Percentiles rank a stretch among this genome's conserved stretches.
Conservation (phyloP, 2,329 filamentous ascomycete species). For the Fusarium ramigenum region DNA sequence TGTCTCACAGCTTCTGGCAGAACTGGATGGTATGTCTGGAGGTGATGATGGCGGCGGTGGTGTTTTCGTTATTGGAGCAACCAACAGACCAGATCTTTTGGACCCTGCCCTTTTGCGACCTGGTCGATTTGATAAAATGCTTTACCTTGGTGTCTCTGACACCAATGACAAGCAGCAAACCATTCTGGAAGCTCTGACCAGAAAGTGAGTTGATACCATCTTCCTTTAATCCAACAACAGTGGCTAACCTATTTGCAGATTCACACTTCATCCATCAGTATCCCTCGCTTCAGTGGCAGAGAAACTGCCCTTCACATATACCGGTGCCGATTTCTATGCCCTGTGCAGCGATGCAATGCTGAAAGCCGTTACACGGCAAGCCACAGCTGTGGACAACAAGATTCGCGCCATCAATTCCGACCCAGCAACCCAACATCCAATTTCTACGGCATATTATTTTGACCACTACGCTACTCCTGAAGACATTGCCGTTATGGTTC, state of each 20-base stretch:
- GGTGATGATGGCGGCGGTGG: constrained; percentile 85
- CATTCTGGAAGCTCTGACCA: constrained; percentile 91
- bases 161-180: constrained; percentile 96
- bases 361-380: constrained; percentile 94
- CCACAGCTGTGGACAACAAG: constrained; percentile 83
- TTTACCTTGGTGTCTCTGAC: constrained; percentile 95
- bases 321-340: constrained; percentile 96
- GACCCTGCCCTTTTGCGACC: constrained; percentile 90
- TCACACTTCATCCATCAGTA: constrained; percentile 81
- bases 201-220: constrained; percentile 73
- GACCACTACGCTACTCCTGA: constrained; percentile 86
- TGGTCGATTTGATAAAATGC: constrained; percentile 97
- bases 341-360: constrained; percentile 98
- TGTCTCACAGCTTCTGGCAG: constrained; percentile 91
- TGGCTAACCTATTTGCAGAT: constrained; percentile 62
- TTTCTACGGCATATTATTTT: constrained; percentile 94
- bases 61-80: constrained; percentile 96
- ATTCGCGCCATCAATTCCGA: constrained; percentile 74
- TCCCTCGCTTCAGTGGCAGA: constrained; percentile 80
- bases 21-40: constrained; percentile 97
- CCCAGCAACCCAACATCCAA: constrained; percentile 51
- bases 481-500: constrained; percentile 88
- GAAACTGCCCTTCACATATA: constrained; percentile 91
- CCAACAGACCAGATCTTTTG: constrained; percentile 91
- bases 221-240: neutral